These are phyloP conservation scores for Bacidia rubella DNA, from an alignment of 495 filamentous ascomycete species.

Conservation along the genomic window DNA sequence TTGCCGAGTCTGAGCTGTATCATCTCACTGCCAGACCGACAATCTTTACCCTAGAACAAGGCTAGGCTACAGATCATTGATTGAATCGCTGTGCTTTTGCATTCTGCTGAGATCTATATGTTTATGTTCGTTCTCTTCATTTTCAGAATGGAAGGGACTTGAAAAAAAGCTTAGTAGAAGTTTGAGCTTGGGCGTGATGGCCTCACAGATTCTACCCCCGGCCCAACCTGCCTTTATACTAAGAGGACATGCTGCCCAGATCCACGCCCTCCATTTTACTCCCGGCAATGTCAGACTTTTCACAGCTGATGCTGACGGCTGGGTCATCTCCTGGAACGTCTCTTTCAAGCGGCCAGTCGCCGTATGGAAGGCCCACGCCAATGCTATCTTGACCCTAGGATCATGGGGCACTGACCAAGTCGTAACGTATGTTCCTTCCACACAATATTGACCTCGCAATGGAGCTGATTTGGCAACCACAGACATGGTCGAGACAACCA, in stretches of 20 bases:
- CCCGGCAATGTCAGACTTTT: slow-evolving; percentile 60
- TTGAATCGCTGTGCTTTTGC: too few relatives aligned
- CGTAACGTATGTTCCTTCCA: slow-evolving; percentile 52
- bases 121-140: background rate
- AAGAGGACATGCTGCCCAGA: slow-evolving; percentile 69
- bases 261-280: slow-evolving; percentile 67
- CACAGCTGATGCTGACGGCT: slow-evolving; percentile 84
- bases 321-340: slow-evolving; percentile 75
- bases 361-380: slow-evolving; percentile 80
- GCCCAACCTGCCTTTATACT: slow-evolving; percentile 74
- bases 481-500: slow-evolving; percentile 88
- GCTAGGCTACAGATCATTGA: too few relatives aligned
- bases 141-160: too few relatives aligned
- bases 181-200: slow-evolving; percentile 10
- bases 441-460: background rate
- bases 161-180: too few relatives aligned
- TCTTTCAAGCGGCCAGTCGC: slow-evolving; percentile 67
- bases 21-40: background rate
- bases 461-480: background rate
- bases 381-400: slow-evolving; percentile 58
- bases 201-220: slow-evolving; percentile 27
- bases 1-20: background rate
- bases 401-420: slow-evolving; percentile 51
- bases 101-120: too few relatives aligned
- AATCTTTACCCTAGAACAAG: background rate